Percentiles rank a stretch among this genome's conserved stretches.
Evolutionary conservation across 352 stramenopile species (phyloP).

Genomic region (Pythium brachiatum): DNA sequence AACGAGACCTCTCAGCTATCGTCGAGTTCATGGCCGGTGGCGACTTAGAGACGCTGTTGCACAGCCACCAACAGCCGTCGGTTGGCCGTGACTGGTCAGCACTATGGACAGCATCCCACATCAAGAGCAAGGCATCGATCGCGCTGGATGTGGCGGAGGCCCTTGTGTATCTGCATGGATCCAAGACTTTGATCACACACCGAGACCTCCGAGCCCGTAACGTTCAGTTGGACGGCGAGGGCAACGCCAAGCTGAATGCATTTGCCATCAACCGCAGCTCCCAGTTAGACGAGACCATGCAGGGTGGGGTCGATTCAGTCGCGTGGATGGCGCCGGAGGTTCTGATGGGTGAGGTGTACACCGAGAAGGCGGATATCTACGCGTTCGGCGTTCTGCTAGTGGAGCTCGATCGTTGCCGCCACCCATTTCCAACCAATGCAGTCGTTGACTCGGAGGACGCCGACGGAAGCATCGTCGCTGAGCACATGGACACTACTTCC

Average conservation of each 20-base stretch:
- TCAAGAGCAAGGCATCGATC: constrained; percentile 2
- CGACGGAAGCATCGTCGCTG: background rate
- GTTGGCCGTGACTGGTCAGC: background rate
- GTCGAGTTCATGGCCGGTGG: background rate
- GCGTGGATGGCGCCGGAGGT: constrained; percentile 15
- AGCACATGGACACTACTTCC: background rate
- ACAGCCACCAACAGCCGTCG: background rate
- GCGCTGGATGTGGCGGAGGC: constrained; percentile 16
- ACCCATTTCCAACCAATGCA: background rate
- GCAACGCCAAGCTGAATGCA: constrained; percentile 9
- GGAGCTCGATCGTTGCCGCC: constrained; percentile 21
- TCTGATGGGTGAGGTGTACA: constrained; percentile 19
- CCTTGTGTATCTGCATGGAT: constrained; percentile 21
- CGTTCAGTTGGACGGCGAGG: constrained; percentile 4
- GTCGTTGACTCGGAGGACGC: no score
- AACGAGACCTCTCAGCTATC: background rate
- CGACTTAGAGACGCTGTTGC: background rate
- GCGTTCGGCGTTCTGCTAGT: constrained; percentile 27
- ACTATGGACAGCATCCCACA: background rate
- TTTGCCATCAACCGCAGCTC: constrained; percentile 10
- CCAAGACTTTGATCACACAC: constrained; percentile 10
- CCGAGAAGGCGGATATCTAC: constrained; percentile 28
- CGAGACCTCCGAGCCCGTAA: constrained; percentile 19
- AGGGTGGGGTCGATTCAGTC: constrained; percentile 15
- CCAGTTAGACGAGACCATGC: constrained; percentile 20